Conservation (phyloP, 345 rosid genomes). For the Corchorus olitorius region DNA sequence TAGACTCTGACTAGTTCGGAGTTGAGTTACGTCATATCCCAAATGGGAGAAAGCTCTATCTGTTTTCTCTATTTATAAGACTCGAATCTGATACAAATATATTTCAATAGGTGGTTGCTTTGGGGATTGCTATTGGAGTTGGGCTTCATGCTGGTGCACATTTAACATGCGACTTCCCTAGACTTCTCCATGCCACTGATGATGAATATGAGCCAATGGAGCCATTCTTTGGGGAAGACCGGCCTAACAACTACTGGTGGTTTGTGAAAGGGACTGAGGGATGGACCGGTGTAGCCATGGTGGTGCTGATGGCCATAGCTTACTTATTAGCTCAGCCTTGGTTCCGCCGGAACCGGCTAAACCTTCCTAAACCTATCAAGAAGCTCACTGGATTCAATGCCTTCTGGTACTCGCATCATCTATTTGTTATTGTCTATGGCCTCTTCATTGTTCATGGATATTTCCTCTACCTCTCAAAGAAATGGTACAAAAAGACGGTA, state of each 20-base stretch:
- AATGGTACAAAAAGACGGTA: conserved; percentile 80
- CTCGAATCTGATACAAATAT: neutral
- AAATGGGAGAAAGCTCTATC: too few species aligned
- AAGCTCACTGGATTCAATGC: conserved; percentile 81
- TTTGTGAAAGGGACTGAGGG: conserved; percentile 74
- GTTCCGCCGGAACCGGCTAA: conserved; percentile 67
- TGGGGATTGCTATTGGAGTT: conserved; percentile 65
- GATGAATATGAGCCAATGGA: conserved; percentile 62
- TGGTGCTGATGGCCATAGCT: conserved; percentile 67
- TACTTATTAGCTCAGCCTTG: conserved; percentile 70
- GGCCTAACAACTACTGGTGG: conserved; percentile 74
- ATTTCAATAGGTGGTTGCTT: conserved; percentile 50
- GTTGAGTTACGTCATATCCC: too few species aligned
- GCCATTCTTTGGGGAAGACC: conserved; percentile 57
- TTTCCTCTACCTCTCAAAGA: conserved; percentile 58
- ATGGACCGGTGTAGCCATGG: conserved; percentile 74
- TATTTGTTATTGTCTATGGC: conserved; percentile 68
- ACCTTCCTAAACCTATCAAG: conserved; percentile 55
- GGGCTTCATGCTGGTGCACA: conserved; percentile 64
- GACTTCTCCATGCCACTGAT: conserved; percentile 64
- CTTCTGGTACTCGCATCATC: conserved; percentile 88
- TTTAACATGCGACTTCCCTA: conserved; percentile 78
- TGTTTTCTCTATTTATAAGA: too few species aligned
- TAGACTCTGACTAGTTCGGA: too few species aligned
- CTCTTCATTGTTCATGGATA: conserved; percentile 71